Evolutionary conservation across 2,329 filamentous ascomycete species (phyloP).

Genomic region (Trichoderma sp.): DNA sequence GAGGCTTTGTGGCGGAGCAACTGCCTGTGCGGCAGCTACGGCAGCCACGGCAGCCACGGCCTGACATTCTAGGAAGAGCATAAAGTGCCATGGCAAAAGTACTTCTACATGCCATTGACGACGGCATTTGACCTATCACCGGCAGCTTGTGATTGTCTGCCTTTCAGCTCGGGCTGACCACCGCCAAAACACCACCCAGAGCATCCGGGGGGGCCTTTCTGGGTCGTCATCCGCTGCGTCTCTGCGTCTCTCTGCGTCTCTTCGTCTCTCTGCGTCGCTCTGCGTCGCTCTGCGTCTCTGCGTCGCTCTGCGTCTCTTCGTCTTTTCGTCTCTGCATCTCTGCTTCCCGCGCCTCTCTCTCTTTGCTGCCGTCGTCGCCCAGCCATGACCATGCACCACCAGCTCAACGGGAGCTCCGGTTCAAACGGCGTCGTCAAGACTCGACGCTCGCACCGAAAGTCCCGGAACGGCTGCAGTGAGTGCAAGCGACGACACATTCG

Average conservation of each 20-base stretch:
- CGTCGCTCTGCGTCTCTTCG: background rate
- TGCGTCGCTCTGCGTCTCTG: background rate
- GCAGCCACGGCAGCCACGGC: constrained; percentile 3
- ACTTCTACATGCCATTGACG: constrained; percentile 3
- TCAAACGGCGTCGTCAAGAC: constrained; percentile 29
- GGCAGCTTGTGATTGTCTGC: background rate
- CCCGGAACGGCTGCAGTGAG: constrained; percentile 40
- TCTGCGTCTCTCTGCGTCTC: background rate
- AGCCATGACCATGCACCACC: constrained; percentile 17
- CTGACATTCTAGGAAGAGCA: constrained; percentile 14
- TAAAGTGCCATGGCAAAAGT: background rate
- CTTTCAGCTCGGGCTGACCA: constrained; percentile 9
- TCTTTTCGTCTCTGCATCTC: background rate
- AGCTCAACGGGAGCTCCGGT: constrained; percentile 13
- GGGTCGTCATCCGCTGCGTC: background rate
- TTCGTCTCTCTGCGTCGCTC: background rate
- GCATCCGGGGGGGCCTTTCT: constrained; percentile 1
- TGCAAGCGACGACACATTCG: constrained; percentile 42
- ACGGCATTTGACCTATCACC: constrained; percentile 5
- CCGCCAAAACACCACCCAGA: constrained; percentile 13
- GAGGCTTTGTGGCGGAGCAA: constrained; percentile 14
- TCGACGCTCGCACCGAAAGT: constrained; percentile 39
- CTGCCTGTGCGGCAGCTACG: constrained; percentile 17
- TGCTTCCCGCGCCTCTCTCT: background rate
- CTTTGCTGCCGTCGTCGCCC: background rate